Conservation (phyloP, 352 stramenopile species). For the Pythium apleroticum region DNA sequence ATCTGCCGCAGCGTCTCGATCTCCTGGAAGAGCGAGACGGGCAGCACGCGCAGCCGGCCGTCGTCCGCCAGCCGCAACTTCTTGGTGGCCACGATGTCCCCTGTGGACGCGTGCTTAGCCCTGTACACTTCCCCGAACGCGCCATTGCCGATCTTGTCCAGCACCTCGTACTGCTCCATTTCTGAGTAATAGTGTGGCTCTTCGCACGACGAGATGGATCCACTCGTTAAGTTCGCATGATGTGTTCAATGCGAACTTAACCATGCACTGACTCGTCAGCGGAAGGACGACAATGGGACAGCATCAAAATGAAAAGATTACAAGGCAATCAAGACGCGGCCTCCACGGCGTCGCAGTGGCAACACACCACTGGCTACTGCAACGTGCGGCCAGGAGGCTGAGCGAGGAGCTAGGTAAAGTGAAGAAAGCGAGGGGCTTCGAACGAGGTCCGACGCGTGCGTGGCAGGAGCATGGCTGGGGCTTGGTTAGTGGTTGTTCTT, state of each 20-base stretch:
- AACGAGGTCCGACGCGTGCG: no score
- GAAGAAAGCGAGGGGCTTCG: not conserved
- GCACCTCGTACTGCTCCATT: slow-evolving; percentile 52
- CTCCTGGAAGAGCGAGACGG: slow-evolving; percentile 66
- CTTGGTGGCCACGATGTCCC: slow-evolving; percentile 58
- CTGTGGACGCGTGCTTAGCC: slow-evolving; percentile 41
- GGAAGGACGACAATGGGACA: no score
- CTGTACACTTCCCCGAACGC: slow-evolving; percentile 71
- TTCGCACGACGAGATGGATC: not conserved
- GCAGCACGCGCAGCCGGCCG: slow-evolving; percentile 44
- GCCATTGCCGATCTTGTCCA: slow-evolving; percentile 66
- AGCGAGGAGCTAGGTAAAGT: not conserved
- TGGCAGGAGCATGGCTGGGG: no score
- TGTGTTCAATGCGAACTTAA: not conserved
- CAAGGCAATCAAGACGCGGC: slow-evolving; percentile 3
- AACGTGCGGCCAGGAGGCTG: not conserved
- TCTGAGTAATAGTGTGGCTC: not conserved
- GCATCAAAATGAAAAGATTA: slow-evolving; percentile 1
- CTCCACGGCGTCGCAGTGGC: not conserved
- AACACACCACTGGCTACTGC: not conserved
- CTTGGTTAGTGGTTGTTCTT: slow-evolving; percentile 92
- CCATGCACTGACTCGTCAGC: not conserved
- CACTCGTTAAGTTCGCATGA: not conserved
- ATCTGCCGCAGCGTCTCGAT: slow-evolving; percentile 76
- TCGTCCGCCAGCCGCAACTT: slow-evolving; percentile 53